Base-by-base conservation (phyloP, 345 rosid genomes). In the Corchorus capsularis region DNA sequence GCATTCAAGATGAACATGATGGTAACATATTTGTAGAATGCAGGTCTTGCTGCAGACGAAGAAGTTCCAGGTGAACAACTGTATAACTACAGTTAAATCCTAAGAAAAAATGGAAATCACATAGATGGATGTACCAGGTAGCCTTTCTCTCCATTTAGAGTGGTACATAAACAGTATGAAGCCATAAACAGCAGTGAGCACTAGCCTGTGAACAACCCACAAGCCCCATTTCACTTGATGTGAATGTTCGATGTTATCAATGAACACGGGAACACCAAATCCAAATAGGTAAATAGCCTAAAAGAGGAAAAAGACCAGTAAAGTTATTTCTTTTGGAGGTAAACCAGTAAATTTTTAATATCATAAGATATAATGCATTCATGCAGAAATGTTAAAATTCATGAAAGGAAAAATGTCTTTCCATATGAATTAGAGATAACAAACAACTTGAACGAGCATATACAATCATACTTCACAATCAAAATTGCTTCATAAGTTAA, bases 151-250 rank as follows among this genome's bases (percentile, higher is more conserved):
- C 96, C 98, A 88, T 79, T 72, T 86, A 57, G 96, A 92, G 76
- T 88, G 90, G 85, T 95, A 92, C 91, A 93, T 92, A 76, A 83
- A 83, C 57, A 92, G 61, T 69, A 93, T 87, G 72, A 81, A 14
- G 66, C 94, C 94, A 81, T 95, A 95, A 71, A 89, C 82, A 11
- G 87, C 93, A 11, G 98, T 87, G 12, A 93, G 91, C 55, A 90
- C 89, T 13, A 95, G 93, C 82, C 91, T 84, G 50, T 95, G 98
- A 60, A 87, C 79, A 54, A 90, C 82, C 98, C 98, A 95, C 81
- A 95, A 79, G 19, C 84, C 86, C 99, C 97, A 93, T 79, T 95
- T 95, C 77, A 84, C 78, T n/a, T 64, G 81, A 65, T 86, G 88
- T 20, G 82, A 49, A 19, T 79, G 73, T 11, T 93, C 94, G 49